Evolutionary conservation across 345 rosid genomes (phyloP), one percentile per base, ranked within the genome.

Genomic region (Eutrema heterophyllum): DNA sequence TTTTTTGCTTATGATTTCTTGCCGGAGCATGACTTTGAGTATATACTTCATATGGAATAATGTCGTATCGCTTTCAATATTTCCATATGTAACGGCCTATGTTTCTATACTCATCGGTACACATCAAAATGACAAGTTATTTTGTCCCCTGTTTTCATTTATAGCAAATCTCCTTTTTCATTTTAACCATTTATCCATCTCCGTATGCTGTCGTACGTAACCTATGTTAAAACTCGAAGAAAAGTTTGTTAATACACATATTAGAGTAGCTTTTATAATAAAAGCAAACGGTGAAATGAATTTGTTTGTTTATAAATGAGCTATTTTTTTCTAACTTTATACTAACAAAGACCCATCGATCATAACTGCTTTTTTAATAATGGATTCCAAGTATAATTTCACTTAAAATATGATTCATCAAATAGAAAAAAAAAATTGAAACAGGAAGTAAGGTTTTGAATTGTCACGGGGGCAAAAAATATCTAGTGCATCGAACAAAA

Each of bases 391-490:
- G 32, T 29, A 33, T 33, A 8, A 5, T 48, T 5, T 49, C 59
- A 51, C 41, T 10, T 48, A 39, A 10, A 13, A 30, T 30, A 71
- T 16, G 62, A 30, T 39, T 61, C 29, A 40, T 50, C 68, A 13
- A 9, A 62, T 12, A 16, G 51, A 39, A 11, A 5, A 52, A 26
- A 6, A 33, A 33, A 54, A 3, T 18, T 26, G 41, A 35, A 52
- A 64, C 50, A 5, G 5, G 18, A 43, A 24, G 41, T 26, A 14
- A 5, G 2, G 15, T 26, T n/a, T 30, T 32, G 33, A 55, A 38
- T 52, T 13, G 65, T 57, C 78, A 74, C 78, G 78, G 78, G 78
- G 1, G n/a, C 7, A 48, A 52, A 15, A 46, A 27, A 13, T 13
- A 62, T 52, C 44, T 48, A 51, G 35, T 51, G 30, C 60, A 58